Evolutionary conservation across 345 rosid species (phyloP).

Genomic region (Adansonia digitata): DNA sequence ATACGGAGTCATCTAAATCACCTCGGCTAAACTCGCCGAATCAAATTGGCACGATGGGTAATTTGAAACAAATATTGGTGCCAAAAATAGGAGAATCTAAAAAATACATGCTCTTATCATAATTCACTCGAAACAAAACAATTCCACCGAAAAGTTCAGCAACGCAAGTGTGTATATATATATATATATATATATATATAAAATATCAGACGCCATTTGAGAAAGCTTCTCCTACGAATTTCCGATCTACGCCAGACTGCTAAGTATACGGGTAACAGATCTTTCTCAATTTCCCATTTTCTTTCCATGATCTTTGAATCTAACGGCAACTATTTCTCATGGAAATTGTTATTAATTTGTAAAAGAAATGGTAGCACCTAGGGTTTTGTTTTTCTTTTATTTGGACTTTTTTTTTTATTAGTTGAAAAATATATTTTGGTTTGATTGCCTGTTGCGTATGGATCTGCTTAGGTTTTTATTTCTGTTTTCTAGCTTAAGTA

Average conservation of each 20-base stretch:
- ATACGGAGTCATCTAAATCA: too few relatives aligned
- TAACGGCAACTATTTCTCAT: background rate
- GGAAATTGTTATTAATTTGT: background rate
- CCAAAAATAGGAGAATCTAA: background rate
- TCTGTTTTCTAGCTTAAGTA: background rate
- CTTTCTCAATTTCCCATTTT: background rate
- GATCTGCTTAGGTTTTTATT: background rate
- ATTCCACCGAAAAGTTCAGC: constrained; percentile 4
- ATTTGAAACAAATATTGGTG: background rate
- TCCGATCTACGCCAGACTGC: constrained; percentile 2
- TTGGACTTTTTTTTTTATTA: background rate
- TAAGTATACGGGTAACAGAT: background rate
- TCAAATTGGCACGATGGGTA: too few relatives aligned
- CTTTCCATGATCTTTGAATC: background rate
- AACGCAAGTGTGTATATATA: background rate
- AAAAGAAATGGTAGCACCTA: background rate
- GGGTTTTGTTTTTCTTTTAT: background rate
- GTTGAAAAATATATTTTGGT: background rate
- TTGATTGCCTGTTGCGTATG: background rate
- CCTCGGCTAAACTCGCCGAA: too few relatives aligned
- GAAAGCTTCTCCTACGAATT: background rate
- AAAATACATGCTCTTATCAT: background rate
- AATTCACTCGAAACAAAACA: background rate
- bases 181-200: background rate
- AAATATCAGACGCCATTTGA: background rate